Conservation (phyloP, 345 rosid species). For the Geranium brycei region DNA sequence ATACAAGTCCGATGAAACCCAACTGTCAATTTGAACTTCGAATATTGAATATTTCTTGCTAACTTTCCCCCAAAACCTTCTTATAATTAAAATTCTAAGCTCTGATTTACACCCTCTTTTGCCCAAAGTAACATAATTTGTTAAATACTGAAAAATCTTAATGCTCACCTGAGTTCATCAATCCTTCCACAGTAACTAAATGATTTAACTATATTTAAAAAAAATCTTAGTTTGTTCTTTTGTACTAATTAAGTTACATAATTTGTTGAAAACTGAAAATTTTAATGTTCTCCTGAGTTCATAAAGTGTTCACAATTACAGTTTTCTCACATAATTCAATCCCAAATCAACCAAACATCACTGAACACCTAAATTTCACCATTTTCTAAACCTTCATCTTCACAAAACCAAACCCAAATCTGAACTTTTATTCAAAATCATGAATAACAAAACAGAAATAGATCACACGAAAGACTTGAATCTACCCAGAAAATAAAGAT, state of each 20-base stretch:
- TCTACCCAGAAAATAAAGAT: neutral
- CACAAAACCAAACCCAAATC: neutral
- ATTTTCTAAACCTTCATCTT: too few relatives aligned
- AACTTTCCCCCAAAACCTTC: neutral
- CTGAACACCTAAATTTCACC: too few relatives aligned
- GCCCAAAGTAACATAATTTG: neutral
- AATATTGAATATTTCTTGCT: neutral
- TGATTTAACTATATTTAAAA: too few relatives aligned
- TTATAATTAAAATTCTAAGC: neutral
- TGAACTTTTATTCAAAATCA: too few relatives aligned
- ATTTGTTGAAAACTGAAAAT: too few relatives aligned
- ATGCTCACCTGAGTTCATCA: too few relatives aligned
- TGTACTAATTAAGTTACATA: too few relatives aligned
- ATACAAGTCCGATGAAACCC: neutral
- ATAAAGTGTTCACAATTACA: too few relatives aligned
- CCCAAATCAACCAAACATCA: neutral
- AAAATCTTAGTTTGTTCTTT: too few relatives aligned
- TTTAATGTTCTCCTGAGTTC: too few relatives aligned
- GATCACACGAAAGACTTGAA: neutral
- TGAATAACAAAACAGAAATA: neutral
- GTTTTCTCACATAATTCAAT: neutral
- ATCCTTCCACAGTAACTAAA: neutral
- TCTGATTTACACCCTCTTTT: neutral
- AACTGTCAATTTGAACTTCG: neutral
- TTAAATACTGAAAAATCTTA: neutral